Evolutionary conservation across 768 basidiomycete genomes (phyloP), one percentile per base, ranked within the genome.

Genomic region (Kwoniella shandongensis): DNA sequence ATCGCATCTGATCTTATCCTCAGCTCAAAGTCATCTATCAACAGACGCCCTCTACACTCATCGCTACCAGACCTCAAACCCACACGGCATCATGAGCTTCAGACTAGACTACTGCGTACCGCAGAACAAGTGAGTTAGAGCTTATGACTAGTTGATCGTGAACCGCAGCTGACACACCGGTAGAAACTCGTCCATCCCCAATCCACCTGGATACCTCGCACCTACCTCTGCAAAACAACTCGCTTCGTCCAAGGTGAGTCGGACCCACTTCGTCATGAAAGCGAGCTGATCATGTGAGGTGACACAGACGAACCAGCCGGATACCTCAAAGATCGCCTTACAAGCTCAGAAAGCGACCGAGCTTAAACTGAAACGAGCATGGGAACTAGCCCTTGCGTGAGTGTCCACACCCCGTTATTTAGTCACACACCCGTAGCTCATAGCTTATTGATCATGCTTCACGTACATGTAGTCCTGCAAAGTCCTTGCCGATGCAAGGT

Each of bases 401-500:
- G 75, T 64, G 2, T 26, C n/a, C 17, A 35, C 13, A 13, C 35
- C 51, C 32, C 32, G 32, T 32, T 13, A 13, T 32, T 13, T 6
- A 32, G 32, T 32, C 7, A 32, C 32, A 6, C 7, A 32, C 13
- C 32, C n/a, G 7, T 45, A 8, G 44, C 44, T 45, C 13, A 45
- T 26, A 7, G 15, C 42, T 44, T 25, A n/a, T n/a, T 41, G 17
- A 6, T 20, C 6, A n/a, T 41, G 6, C 7, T 6, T 41, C 39
- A 15, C 17, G 8, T 44, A 15, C 27, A 17, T 15, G 15, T 59
- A 76, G 75, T 3, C 92, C 92, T 0, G 89, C 88, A 30, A 96
- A 97, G 77, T 85, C 86, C 13, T 81, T 97, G 25, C 92, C 92
- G 3, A 96, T 96, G 93, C 91, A 97, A 71, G 91, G 87, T 4